These are phyloP conservation scores for Penstemon davidsonii DNA, from an alignment of 257 asterid species.

Conservation along the genomic window DNA sequence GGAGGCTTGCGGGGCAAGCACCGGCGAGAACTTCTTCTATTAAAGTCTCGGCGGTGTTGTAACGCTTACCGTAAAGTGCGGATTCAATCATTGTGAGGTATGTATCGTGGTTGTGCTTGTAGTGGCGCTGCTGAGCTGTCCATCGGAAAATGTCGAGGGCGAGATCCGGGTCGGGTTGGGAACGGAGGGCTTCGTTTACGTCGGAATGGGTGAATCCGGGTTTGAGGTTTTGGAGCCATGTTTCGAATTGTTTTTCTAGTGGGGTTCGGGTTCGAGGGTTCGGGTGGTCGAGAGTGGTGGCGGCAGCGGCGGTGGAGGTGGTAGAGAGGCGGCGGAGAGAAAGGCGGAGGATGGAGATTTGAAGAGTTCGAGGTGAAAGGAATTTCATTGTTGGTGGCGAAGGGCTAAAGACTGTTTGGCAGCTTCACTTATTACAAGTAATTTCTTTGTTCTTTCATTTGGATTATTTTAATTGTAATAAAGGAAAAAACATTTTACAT, in stretches of 20 bases:
- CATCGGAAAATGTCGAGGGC: constrained; percentile 96
- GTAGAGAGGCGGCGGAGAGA: constrained; percentile 42
- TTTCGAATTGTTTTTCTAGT: constrained; percentile 67
- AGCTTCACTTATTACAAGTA: too few species aligned
- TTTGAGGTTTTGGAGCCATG: constrained; percentile 69
- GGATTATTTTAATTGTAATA: too few species aligned
- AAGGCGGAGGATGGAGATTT: constrained; percentile 37
- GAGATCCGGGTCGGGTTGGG: constrained; percentile 85
- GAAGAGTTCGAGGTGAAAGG: constrained; percentile 33
- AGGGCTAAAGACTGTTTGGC: neutral
- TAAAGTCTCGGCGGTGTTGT: constrained; percentile 61
- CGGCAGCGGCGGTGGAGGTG: constrained; percentile 25
- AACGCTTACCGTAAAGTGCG: constrained; percentile 66
- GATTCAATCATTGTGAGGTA: constrained; percentile 71
- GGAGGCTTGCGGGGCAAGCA: constrained; percentile 63
- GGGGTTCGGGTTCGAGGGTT: constrained; percentile 61
- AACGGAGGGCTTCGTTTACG: constrained; percentile 58
- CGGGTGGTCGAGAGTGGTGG: constrained; percentile 26
- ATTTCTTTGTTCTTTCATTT: too few species aligned
- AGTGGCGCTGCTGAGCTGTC: constrained; percentile 87
- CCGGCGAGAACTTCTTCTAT: constrained; percentile 87
- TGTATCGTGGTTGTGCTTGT: constrained; percentile 68
- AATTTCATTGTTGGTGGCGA: constrained; percentile 38
- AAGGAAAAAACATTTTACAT: too few species aligned
- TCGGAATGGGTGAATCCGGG: constrained; percentile 86